phyloP scores from a whole-genome alignment of 1,139 yeast genomes.

The Sugiyamaella paludigena region DNA sequence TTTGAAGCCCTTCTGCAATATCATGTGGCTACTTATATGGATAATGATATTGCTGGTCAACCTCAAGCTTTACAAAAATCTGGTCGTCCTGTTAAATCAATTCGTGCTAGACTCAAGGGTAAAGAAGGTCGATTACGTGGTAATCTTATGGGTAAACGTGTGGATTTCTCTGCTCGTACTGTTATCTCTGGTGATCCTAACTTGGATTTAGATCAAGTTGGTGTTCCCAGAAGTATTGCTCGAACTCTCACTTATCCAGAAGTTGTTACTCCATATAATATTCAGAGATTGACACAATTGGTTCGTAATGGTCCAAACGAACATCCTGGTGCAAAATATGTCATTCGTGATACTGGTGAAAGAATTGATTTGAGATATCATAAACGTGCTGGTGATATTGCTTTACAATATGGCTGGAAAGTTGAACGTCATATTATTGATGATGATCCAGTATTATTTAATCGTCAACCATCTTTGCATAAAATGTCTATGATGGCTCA shows the following conservation, averaged over 20 bases:
- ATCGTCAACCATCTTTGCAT: conserved; percentile 98
- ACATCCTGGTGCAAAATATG: conserved; percentile 99
- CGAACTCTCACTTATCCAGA: conserved; percentile 95
- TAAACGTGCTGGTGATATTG: conserved; percentile 97
- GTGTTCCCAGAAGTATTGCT: conserved; percentile 96
- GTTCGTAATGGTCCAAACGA: conserved; percentile 98
- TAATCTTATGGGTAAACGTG: conserved; percentile 99
- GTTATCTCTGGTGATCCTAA: conserved; percentile 99
- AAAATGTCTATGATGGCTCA: conserved; percentile 99
- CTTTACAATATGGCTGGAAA: conserved; percentile 97
- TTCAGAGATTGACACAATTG: conserved; percentile 84
- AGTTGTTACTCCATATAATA: conserved; percentile 95
- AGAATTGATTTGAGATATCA: conserved; percentile 96
- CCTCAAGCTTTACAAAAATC: conserved; percentile 98
- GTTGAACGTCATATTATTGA: conserved; percentile 98
- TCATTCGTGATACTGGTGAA: conserved; percentile 96
- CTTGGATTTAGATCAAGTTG: conserved; percentile 94
- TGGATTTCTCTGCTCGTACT: conserved; percentile 97
- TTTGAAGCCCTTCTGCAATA: conserved; percentile 93
- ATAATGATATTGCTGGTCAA: conserved; percentile 99
- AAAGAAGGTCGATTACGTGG: conserved; percentile 99
- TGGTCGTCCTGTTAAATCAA: conserved; percentile 97
- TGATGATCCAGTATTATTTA: conserved; percentile 93
- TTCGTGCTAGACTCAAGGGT: conserved; percentile 98
- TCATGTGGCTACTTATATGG: conserved; percentile 99